phyloP scores from a whole-genome alignment of 140 eudicot species.

The Bidens hawaiensis region DNA sequence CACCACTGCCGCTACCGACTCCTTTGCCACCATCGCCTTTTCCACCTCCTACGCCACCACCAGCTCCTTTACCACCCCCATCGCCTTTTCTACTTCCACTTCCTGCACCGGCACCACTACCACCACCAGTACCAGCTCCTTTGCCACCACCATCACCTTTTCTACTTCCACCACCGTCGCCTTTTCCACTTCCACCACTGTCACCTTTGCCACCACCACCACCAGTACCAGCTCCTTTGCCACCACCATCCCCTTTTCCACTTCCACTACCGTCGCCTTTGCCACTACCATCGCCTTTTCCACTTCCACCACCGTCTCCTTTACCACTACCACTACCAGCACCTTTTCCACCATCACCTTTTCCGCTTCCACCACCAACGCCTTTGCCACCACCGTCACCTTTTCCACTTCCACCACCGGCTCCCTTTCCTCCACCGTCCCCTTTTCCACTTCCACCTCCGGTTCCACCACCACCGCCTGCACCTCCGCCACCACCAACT shows the following conservation, averaged over 20 bases:
- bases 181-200: not conserved
- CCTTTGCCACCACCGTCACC: not conserved
- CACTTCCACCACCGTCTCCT: not conserved
- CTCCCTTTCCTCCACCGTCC: not conserved
- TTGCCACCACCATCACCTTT: not conserved
- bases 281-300: not conserved
- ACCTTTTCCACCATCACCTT: not conserved
- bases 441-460: not conserved
- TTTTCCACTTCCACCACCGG: not conserved
- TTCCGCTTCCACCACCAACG: no score
- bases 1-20: not conserved
- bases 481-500: not conserved
- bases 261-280: not conserved
- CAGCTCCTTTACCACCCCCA: not conserved
- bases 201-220: not conserved
- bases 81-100: not conserved
- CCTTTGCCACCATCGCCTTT: not conserved
- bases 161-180: not conserved
- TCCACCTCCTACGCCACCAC: not conserved
- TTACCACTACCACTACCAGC: not conserved
- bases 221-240: not conserved
- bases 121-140: no score
- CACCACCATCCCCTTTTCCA: not conserved
- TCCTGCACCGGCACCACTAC: not conserved
- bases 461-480: not conserved